Conservation (phyloP, 139 green algal species). For the Asterochloris erici region DNA sequence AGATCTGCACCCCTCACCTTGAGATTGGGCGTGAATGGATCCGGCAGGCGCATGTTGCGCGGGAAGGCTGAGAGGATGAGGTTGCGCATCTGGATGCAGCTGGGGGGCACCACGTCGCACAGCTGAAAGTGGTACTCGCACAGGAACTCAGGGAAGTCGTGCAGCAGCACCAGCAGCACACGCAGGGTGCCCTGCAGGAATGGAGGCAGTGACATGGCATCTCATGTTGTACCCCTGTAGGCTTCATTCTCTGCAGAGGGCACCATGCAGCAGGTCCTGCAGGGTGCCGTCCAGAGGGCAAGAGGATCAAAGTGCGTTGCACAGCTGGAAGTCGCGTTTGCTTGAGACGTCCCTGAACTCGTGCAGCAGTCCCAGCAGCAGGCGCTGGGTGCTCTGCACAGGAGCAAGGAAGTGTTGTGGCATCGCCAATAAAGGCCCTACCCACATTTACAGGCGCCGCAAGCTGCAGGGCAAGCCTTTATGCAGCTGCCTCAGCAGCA, state of each 20-base stretch:
- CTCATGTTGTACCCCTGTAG: too few relatives aligned
- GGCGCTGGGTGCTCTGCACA: slow-evolving; percentile 78
- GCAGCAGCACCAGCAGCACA: slow-evolving; percentile 97
- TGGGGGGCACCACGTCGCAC: slow-evolving; percentile 89
- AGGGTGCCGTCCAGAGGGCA: too few relatives aligned
- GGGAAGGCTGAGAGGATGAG: slow-evolving; percentile 96
- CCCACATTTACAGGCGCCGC: too few relatives aligned
- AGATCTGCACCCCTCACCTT: slow-evolving; percentile 53
- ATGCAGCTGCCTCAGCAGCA: too few relatives aligned
- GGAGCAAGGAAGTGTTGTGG: too few relatives aligned
- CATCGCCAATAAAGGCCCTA: too few relatives aligned
- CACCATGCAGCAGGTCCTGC: too few relatives aligned
- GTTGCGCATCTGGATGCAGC: slow-evolving; percentile 98
- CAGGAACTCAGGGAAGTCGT: slow-evolving; percentile 99
- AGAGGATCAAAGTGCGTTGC: too few relatives aligned
- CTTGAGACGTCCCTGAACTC: too few relatives aligned
- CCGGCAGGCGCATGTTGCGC: slow-evolving; percentile 93
- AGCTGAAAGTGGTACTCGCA: slow-evolving; percentile 95
- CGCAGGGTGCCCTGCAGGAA: slow-evolving; percentile 74
- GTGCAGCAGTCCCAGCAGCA: slow-evolving; percentile 98
- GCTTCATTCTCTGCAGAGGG: too few relatives aligned
- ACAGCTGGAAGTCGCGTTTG: too few relatives aligned
- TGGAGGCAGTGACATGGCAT: not conserved
- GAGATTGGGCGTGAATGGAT: slow-evolving; percentile 98
- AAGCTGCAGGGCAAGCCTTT: too few relatives aligned